These are phyloP conservation scores for Aspergillus ostianus DNA, from an alignment of 495 filamentous ascomycete genomes.

Conservation along the genomic window DNA sequence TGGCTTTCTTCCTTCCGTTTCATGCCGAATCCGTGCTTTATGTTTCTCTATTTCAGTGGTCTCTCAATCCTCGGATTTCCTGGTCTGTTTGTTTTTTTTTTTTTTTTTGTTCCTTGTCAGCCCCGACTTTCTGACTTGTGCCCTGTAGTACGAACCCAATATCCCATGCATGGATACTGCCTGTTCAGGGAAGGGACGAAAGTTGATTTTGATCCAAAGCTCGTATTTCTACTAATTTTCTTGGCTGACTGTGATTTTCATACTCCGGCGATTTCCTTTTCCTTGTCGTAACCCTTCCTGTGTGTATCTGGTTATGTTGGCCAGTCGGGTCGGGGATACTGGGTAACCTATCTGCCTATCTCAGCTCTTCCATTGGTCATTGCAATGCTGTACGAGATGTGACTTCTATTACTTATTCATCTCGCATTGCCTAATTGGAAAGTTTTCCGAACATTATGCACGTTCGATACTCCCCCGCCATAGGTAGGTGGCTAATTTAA, in stretches of 20 bases:
- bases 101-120: background rate
- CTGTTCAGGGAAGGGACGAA: background rate
- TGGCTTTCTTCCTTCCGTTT: background rate
- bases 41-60: background rate
- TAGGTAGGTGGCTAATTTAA: too few species aligned
- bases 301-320: background rate
- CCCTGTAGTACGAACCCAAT: background rate
- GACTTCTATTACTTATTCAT: too few species aligned
- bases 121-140: background rate
- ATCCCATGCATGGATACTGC: background rate
- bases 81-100: background rate
- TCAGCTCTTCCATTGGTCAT: too few species aligned
- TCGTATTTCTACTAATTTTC: background rate
- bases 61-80: background rate
- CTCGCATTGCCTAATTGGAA: too few species aligned
- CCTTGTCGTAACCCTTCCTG: background rate
- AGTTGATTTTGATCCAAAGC: background rate
- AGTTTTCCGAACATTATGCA: too few species aligned
- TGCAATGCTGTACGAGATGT: too few species aligned
- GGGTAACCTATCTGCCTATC: too few species aligned
- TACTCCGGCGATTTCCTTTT: too few species aligned
- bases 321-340: too few species aligned
- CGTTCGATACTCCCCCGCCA: too few species aligned
- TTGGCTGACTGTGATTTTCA: background rate
- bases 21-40: too few species aligned